A percentile compares a stretch with the other conserved stretches of the same genome.
Evolutionary conservation across 2,329 filamentous ascomycete genomes (phyloP).

Genomic region (Verticillium albo-atrum): DNA sequence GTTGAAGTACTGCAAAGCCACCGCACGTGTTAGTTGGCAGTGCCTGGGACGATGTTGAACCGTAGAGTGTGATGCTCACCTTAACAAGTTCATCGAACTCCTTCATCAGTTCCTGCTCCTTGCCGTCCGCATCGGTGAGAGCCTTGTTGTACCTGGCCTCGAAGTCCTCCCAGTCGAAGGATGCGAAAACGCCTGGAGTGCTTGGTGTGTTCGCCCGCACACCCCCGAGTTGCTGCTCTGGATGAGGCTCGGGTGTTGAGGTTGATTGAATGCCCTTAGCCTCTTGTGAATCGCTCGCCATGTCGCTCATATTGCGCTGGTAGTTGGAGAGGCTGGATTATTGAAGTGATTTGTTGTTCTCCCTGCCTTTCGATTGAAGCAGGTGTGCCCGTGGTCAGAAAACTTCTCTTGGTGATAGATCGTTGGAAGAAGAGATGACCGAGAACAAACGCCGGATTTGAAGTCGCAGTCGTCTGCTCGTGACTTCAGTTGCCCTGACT

Average conservation of each 20-base stretch:
- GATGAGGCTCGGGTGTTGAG: constrained; percentile 34
- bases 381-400: too few relatives aligned
- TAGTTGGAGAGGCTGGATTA: not conserved
- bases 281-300: not conserved
- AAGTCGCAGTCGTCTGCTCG: too few relatives aligned
- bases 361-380: not conserved
- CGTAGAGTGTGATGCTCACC: constrained; percentile 31
- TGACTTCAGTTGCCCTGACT: too few relatives aligned
- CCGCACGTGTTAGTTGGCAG: not conserved
- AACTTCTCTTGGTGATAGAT: too few relatives aligned
- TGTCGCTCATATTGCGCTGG: not conserved
- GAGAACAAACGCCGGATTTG: too few relatives aligned
- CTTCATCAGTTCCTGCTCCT: constrained; percentile 61
- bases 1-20: constrained; percentile 61
- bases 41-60: not conserved
- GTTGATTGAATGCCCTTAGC: constrained; percentile 2
- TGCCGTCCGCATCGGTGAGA: constrained; percentile 55
- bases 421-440: too few relatives aligned
- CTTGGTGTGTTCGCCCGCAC: constrained; percentile 32
- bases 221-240: constrained; percentile 24
- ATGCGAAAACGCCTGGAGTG: constrained; percentile 47
- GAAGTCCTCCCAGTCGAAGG: constrained; percentile 76
- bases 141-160: constrained; percentile 63
- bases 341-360: not conserved
- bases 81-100: constrained; percentile 66